These are phyloP conservation scores for Aspergillus spinulosporus DNA, from an alignment of 2,329 filamentous ascomycete genomes.

Conservation along the genomic window DNA sequence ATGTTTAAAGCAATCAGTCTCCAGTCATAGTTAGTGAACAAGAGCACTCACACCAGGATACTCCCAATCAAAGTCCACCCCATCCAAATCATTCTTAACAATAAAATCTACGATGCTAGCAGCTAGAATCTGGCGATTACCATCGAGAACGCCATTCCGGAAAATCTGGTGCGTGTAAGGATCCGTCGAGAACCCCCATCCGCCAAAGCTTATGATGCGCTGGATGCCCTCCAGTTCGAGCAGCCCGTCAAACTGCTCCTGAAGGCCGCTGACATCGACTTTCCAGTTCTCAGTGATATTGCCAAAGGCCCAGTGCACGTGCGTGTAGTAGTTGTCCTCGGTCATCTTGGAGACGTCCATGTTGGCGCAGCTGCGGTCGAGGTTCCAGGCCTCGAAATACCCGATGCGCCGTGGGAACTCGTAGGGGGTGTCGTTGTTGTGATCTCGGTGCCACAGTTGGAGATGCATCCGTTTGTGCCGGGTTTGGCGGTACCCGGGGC, in stretches of 20 bases:
- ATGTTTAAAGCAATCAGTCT: too few species aligned
- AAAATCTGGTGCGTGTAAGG: conserved; percentile 41
- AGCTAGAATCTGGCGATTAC: conserved; percentile 11
- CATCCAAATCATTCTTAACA: conserved; percentile 15
- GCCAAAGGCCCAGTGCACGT: conserved; percentile 44
- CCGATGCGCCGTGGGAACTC: conserved; percentile 26
- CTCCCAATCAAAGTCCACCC: conserved; percentile 18
- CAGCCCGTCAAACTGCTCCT: conserved; percentile 1
- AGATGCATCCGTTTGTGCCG: conserved; percentile 42
- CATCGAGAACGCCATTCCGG: conserved; percentile 32
- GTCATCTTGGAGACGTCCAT: conserved; percentile 21
- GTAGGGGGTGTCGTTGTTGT: conserved; percentile 18
- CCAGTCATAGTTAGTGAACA: too few species aligned
- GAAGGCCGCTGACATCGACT: not conserved
- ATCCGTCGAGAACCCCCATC: conserved; percentile 46
- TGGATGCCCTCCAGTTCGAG: not conserved
- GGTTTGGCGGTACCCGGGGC: conserved; percentile 38
- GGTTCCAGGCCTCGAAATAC: conserved; percentile 38
- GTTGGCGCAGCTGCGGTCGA: conserved; percentile 34
- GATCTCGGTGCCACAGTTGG: conserved; percentile 45
- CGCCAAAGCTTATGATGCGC: conserved; percentile 45
- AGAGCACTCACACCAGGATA: not conserved
- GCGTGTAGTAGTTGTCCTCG: conserved; percentile 24
- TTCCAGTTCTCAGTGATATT: conserved; percentile 34
- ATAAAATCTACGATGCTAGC: conserved; percentile 33